Percentiles rank a stretch among this genome's conserved stretches.
Conservation (phyloP, 2,329 filamentous ascomycete genomes). For the Arthrobotrys conoides region DNA sequence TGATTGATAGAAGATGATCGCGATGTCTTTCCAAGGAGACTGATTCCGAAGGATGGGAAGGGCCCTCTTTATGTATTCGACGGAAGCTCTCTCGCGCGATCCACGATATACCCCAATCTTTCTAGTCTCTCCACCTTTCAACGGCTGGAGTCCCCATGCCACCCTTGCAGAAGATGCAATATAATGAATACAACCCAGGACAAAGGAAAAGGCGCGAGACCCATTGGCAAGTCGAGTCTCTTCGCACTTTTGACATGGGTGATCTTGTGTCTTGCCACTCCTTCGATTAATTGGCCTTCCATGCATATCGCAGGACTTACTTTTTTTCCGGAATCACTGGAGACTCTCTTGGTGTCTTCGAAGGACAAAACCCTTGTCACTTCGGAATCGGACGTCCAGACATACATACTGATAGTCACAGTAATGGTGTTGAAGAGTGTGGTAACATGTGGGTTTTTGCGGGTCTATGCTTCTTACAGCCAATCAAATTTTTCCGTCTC, state of each 20-base stretch:
- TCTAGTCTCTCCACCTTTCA: constrained; percentile 53
- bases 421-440: constrained; percentile 43
- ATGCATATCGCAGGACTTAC: constrained; percentile 33
- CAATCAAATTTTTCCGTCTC: constrained; percentile 28
- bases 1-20: constrained; percentile 50
- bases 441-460: constrained; percentile 39
- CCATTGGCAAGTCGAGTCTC: constrained; percentile 35
- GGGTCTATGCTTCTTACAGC: constrained; percentile 28
- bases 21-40: constrained; percentile 56
- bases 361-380: constrained; percentile 19
- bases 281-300: constrained; percentile 46
- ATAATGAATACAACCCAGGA: constrained; percentile 27
- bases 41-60: constrained; percentile 35
- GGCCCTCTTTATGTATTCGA: constrained; percentile 56
- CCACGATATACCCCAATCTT: constrained; percentile 35
- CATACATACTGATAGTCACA: constrained; percentile 22
- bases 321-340: constrained; percentile 49
- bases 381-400: constrained; percentile 40
- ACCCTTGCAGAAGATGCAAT: constrained; percentile 26
- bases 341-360: constrained; percentile 8
- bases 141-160: constrained; percentile 44
- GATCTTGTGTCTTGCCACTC: constrained; percentile 55
- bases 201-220: constrained; percentile 28
- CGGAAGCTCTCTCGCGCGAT: constrained; percentile 15
- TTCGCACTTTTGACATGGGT: constrained; percentile 18